phyloP scores from a whole-genome alignment of 2,329 filamentous ascomycete species.

The Microcyclospora pomicola region DNA sequence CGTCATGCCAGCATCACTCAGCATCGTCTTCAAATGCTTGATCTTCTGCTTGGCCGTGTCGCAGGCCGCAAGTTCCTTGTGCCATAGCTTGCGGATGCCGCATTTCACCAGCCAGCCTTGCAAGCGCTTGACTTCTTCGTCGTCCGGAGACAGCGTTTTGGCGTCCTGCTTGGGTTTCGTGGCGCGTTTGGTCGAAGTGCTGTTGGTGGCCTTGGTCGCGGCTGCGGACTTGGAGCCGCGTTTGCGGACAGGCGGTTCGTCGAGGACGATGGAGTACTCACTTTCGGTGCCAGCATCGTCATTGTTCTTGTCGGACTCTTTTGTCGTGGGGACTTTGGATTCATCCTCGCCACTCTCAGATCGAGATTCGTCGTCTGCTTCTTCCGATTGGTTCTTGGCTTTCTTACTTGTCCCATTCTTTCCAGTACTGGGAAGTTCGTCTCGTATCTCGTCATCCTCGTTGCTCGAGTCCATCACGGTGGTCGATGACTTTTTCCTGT shows the following conservation, averaged over 20 bases:
- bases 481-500: too few relatives aligned
- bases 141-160: slow-evolving; percentile 43
- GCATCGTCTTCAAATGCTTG: slow-evolving; percentile 61
- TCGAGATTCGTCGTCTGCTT: too few relatives aligned
- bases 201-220: too few relatives aligned
- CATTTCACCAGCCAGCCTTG: slow-evolving; percentile 82
- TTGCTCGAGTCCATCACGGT: too few relatives aligned
- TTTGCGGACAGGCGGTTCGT: slow-evolving; percentile 53
- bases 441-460: too few relatives aligned
- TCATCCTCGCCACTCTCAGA: not conserved
- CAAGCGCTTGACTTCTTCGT: slow-evolving; percentile 73
- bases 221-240: slow-evolving; percentile 27
- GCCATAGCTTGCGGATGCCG: slow-evolving; percentile 85
- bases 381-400: too few relatives aligned
- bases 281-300: slow-evolving; percentile 29
- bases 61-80: slow-evolving; percentile 64
- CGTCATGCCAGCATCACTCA: slow-evolving; percentile 72
- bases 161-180: slow-evolving; percentile 27
- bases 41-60: slow-evolving; percentile 68
- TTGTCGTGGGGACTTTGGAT: slow-evolving; percentile 3
- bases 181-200: slow-evolving; percentile 17
- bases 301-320: slow-evolving; percentile 2
- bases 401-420: too few relatives aligned
- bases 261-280: slow-evolving; percentile 63
- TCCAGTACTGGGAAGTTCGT: too few relatives aligned